These are phyloP conservation scores for Dillenia suffruticosa DNA, from an alignment of 164 flowering plant species.

Conservation along the genomic window DNA sequence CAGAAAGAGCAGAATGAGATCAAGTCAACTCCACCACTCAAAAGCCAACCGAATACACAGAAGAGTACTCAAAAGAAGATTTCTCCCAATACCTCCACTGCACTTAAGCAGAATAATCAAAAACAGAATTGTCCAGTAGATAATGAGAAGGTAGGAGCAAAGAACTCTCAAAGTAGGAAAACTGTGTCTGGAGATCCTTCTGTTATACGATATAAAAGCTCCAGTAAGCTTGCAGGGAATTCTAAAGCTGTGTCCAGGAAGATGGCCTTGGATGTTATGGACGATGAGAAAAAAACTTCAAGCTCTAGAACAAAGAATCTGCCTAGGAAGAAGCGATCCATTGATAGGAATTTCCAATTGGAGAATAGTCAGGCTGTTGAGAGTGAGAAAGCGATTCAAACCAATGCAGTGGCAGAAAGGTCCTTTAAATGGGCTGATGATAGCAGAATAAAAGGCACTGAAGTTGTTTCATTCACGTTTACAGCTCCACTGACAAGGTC, in stretches of 20 bases:
- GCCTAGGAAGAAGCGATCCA: constrained; percentile 59
- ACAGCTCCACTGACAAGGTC: constrained; percentile 66
- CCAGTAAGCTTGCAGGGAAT: constrained; percentile 29
- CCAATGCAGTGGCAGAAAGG: constrained; percentile 18
- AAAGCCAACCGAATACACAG: constrained; percentile 31
- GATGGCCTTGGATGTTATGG: constrained; percentile 26
- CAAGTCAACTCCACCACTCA: constrained; percentile 31
- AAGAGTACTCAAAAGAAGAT: constrained; percentile 46
- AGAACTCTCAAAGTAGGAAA: constrained; percentile 45
- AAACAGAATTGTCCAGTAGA: constrained; percentile 55
- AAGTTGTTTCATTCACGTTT: constrained; percentile 93
- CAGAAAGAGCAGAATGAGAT: constrained; percentile 43
- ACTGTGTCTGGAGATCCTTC: constrained; percentile 34
- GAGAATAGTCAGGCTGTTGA: constrained; percentile 28
- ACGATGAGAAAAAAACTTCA: constrained; percentile 30
- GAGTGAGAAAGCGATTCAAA: constrained; percentile 22
- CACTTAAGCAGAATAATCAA: constrained; percentile 77
- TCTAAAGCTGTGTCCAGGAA: constrained; percentile 49
- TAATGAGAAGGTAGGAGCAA: constrained; percentile 46
- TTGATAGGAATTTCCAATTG: constrained; percentile 31
- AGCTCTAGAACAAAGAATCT: constrained; percentile 33
- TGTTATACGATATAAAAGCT: constrained; percentile 28
- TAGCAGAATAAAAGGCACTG: constrained; percentile 53
- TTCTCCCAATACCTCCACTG: constrained; percentile 32
- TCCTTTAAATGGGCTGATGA: constrained; percentile 36